A percentile compares a stretch with the other conserved stretches of the same genome.
These are phyloP conservation scores for Lactifluus echinatus DNA, from an alignment of 768 basidiomycete species.

Conservation along the genomic window DNA sequence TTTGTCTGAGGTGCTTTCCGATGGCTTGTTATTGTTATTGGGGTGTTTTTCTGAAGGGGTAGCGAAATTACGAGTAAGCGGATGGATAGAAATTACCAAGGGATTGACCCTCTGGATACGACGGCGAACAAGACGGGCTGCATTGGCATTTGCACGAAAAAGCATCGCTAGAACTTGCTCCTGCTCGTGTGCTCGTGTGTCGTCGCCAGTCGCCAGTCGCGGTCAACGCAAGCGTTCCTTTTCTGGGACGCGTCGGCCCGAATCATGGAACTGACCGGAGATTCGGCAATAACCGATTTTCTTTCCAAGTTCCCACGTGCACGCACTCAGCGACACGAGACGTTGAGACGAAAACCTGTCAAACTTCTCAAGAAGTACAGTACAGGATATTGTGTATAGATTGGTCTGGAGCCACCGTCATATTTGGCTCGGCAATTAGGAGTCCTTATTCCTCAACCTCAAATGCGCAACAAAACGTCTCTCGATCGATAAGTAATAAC, in stretches of 20 bases:
- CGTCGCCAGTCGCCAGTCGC: too few relatives aligned
- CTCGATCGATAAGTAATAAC: slow-evolving; percentile 62
- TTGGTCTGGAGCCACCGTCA: too few relatives aligned
- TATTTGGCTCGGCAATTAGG: too few relatives aligned
- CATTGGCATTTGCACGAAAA: slow-evolving; percentile 12
- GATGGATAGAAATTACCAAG: neutral
- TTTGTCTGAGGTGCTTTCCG: slow-evolving; percentile 14
- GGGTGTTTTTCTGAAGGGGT: slow-evolving; percentile 14
- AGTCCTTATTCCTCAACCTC: slow-evolving; percentile 18
- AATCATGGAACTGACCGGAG: neutral
- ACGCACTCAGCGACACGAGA: too few relatives aligned
- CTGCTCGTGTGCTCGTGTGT: slow-evolving; percentile 6
- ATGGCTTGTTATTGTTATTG: slow-evolving; percentile 1
- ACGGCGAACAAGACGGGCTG: slow-evolving; percentile 16
- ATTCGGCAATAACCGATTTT: slow-evolving; percentile 5
- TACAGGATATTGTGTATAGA: too few relatives aligned
- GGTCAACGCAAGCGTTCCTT: slow-evolving; percentile 2
- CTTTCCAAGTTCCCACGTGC: too few relatives aligned
- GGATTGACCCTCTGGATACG: slow-evolving; percentile 1
- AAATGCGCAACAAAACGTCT: slow-evolving; percentile 52
- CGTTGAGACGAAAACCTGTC: too few relatives aligned
- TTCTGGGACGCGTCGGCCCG: neutral
- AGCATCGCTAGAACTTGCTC: slow-evolving; percentile 16
- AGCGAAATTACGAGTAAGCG: slow-evolving; percentile 8
- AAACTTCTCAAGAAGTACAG: too few relatives aligned